phyloP scores from a whole-genome alignment of 371 early-diverging fungal genomes.

The Actinomortierella ambigua region DNA sequence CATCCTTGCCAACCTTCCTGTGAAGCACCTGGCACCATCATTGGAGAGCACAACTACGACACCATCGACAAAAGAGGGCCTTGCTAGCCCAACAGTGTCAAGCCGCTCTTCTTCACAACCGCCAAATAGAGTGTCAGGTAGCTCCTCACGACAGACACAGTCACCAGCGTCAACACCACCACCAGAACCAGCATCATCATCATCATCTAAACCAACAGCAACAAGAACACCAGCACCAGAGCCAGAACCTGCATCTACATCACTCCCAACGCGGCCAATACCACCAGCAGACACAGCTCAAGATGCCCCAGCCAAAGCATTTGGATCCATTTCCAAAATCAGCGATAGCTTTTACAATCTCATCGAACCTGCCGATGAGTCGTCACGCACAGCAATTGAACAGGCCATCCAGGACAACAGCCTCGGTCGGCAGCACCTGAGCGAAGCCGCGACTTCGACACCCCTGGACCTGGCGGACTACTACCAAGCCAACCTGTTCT shows the following conservation, averaged over 20 bases:
- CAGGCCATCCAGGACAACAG: no score
- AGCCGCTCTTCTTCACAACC: no score
- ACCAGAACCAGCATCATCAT: background rate
- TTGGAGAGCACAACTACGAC: background rate
- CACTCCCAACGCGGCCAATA: background rate
- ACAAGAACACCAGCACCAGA: background rate
- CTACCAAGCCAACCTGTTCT: conserved; percentile 30
- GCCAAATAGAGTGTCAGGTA: background rate
- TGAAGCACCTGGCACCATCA: background rate
- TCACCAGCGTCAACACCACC: background rate
- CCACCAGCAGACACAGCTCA: no score
- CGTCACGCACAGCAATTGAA: no score
- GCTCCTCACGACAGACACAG: background rate
- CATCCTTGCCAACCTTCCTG: no score
- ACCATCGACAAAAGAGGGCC: background rate
- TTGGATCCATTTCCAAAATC: no score
- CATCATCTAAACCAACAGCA: background rate
- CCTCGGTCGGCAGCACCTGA: no score
- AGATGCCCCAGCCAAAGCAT: no score
- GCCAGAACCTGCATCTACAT: background rate
- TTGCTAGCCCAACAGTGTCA: background rate
- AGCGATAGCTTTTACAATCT: no score
- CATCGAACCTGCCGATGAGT: no score
- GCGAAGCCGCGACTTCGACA: background rate
- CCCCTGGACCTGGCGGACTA: background rate